phyloP scores from a whole-genome alignment of 306 rosid species.

The Cicer yamashitae region DNA sequence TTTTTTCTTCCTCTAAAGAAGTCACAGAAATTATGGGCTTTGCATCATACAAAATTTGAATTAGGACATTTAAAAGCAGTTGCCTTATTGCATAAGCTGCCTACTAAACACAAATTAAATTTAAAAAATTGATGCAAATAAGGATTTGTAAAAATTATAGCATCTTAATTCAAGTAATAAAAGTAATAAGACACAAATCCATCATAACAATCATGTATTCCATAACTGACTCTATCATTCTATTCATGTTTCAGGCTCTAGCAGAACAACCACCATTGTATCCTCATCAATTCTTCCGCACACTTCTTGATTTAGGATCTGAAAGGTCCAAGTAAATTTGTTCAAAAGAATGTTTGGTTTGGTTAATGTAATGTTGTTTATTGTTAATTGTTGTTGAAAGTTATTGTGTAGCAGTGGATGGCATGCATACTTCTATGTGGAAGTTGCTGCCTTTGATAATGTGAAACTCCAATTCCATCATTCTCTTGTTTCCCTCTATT shows the following conservation, averaged over 20 bases:
- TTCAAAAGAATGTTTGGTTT: background rate
- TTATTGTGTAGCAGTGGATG: slow-evolving; percentile 21
- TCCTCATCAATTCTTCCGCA: slow-evolving; percentile 89
- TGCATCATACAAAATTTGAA: background rate
- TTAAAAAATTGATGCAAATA: background rate
- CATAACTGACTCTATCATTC: slow-evolving; percentile 36
- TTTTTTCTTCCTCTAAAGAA: background rate
- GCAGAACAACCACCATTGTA: slow-evolving; percentile 80
- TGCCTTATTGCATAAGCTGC: background rate
- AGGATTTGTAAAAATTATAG: slow-evolving; percentile 23
- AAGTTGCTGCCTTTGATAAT: slow-evolving; percentile 18
- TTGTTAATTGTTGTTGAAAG: background rate
- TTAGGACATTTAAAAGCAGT: background rate
- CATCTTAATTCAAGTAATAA: slow-evolving; percentile 18
- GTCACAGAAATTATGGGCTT: background rate
- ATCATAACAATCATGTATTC: slow-evolving; percentile 30
- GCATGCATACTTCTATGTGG: slow-evolving; percentile 19
- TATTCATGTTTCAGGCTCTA: slow-evolving; percentile 71
- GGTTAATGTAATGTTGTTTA: slow-evolving; percentile 32
- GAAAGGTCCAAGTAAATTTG: slow-evolving; percentile 60
- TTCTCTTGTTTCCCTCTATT: slow-evolving; percentile 7
- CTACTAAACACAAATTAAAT: slow-evolving; percentile 7
- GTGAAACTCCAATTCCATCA: slow-evolving; percentile 16
- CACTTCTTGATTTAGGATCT: slow-evolving; percentile 78
- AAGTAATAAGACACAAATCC: slow-evolving; percentile 5